Conservation (phyloP, 2,329 filamentous ascomycete species). For the Alternaria rosae region DNA sequence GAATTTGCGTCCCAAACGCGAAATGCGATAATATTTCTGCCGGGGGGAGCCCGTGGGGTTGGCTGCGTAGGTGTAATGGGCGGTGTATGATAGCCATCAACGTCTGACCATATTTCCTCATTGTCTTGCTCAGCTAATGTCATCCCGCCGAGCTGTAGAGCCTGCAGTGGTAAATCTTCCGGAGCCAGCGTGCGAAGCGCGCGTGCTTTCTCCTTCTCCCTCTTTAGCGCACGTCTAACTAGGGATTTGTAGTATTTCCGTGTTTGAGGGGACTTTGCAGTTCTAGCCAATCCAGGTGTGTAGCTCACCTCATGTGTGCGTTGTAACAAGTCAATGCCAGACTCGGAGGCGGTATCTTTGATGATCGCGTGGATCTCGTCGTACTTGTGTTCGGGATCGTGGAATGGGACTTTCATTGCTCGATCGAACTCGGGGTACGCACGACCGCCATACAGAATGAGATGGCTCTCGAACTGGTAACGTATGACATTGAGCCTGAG, state of each 20-base stretch:
- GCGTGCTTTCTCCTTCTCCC: not conserved
- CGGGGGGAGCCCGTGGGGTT: not conserved
- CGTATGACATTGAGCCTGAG: not conserved
- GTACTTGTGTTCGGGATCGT: conserved; percentile 16
- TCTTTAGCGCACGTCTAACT: not conserved
- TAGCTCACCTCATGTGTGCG: not conserved
- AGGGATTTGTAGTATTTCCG: conserved; percentile 2
- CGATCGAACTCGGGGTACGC: conserved; percentile 9
- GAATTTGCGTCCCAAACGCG: conserved; percentile 16
- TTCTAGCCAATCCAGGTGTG: conserved; percentile 4
- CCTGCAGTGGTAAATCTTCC: not conserved
- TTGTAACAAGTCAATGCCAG: not conserved
- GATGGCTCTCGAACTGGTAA: conserved; percentile 13
- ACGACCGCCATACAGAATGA: conserved; percentile 7
- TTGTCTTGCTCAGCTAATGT: not conserved
- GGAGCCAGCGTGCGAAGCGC: not conserved
- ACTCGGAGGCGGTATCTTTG: not conserved
- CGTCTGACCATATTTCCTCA: not conserved
- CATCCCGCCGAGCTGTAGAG: not conserved
- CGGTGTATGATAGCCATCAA: not conserved
- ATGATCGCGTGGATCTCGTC: not conserved
- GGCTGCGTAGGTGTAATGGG: not conserved
- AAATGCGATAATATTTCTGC: not conserved
- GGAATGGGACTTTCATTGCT: conserved; percentile 10
- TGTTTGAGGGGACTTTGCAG: conserved; percentile 4